Evolutionary conservation across 345 rosid genomes (phyloP).

Genomic region (Eucalyptus curtisii): DNA sequence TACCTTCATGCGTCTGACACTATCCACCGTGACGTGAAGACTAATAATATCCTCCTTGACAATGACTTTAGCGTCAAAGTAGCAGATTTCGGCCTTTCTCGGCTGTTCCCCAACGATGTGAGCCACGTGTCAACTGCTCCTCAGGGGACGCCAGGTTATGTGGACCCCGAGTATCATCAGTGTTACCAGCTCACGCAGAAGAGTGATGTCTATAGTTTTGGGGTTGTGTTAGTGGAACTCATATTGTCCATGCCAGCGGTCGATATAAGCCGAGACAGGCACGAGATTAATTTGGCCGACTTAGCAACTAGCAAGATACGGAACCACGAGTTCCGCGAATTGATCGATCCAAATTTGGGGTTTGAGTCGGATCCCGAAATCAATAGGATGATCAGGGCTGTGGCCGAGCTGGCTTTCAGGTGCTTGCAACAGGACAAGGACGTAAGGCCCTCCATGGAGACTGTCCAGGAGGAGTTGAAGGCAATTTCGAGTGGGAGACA

Average conservation of each 20-base stretch:
- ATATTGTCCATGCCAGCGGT: background rate
- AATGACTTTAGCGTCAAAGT: too few relatives aligned
- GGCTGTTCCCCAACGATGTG: background rate
- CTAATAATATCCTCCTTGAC: too few relatives aligned
- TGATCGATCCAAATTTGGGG: too few relatives aligned
- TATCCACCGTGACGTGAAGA: too few relatives aligned
- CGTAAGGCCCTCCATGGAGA: background rate
- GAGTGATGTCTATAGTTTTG: background rate
- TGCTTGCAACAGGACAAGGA: background rate
- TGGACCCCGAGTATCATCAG: background rate
- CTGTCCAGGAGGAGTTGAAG: background rate
- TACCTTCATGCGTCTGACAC: too few relatives aligned
- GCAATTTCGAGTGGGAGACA: background rate
- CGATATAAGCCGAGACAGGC: background rate
- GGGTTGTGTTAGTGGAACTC: background rate
- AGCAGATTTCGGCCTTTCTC: too few relatives aligned
- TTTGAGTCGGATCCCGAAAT: background rate
- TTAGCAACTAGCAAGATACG: background rate
- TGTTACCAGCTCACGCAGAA: background rate
- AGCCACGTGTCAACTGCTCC: background rate
- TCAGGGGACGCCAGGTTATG: background rate
- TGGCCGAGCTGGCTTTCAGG: background rate
- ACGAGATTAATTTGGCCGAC: background rate
- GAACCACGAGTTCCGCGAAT: background rate
- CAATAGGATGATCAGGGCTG: background rate